Percentiles rank a stretch among this genome's conserved stretches.
phyloP scores from a whole-genome alignment of 768 basidiomycete species.

The Hysterangium stoloniferum region DNA sequence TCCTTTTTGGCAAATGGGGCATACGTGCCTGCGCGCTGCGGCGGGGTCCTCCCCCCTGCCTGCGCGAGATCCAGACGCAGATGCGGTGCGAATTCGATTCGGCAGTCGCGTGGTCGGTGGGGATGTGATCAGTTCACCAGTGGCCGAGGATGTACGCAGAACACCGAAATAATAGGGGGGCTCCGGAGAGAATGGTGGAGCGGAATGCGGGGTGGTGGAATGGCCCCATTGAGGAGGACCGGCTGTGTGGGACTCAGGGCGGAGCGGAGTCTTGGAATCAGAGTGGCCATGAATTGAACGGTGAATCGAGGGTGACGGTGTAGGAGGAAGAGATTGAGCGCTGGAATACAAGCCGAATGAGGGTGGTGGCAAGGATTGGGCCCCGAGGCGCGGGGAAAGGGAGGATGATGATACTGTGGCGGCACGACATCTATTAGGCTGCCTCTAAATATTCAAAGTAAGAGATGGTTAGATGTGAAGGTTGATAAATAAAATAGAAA shows the following conservation, averaged over 20 bases:
- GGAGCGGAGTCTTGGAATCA: background rate
- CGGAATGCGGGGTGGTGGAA: background rate
- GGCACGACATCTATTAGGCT: background rate
- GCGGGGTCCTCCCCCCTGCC: background rate
- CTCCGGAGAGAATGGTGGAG: background rate
- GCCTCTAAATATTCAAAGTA: background rate
- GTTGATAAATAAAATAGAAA: background rate
- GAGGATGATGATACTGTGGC: too few species aligned
- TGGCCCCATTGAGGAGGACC: background rate
- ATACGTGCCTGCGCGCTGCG: conserved; percentile 12
- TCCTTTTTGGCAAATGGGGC: conserved; percentile 15
- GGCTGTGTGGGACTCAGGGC: background rate
- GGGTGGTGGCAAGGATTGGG: background rate
- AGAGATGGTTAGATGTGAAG: background rate
- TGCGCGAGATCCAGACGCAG: background rate
- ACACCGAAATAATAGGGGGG: background rate
- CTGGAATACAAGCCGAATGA: background rate
- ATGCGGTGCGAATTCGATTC: background rate
- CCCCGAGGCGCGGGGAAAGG: background rate
- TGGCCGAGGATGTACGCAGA: conserved; percentile 1
- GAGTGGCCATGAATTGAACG: background rate
- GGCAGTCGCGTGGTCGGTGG: background rate
- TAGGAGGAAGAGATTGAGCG: background rate
- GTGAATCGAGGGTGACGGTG: background rate
- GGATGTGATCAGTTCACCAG: conserved; percentile 4